Evolutionary conservation across 192 early-diverging fungal species (phyloP).

Genomic region (Coemansia sp.): DNA sequence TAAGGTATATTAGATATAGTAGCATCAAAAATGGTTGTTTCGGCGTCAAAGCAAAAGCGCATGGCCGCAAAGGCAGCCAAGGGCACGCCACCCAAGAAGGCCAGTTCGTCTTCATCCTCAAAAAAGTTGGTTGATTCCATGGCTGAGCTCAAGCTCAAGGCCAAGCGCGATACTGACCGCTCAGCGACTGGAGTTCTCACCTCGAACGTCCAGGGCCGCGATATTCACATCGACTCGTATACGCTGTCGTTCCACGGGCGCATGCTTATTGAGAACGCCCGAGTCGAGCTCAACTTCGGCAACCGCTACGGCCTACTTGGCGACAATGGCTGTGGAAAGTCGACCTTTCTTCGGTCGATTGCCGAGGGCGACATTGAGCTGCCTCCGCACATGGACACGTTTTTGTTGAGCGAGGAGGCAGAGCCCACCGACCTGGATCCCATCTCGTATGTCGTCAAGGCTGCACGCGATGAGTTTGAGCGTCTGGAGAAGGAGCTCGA

Average conservation of each 20-base stretch:
- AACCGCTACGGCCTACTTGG: slow-evolving; percentile 96
- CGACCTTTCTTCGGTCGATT: slow-evolving; percentile 91
- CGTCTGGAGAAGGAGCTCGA: slow-evolving; percentile 92
- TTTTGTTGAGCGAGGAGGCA: slow-evolving; percentile 94
- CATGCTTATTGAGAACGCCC: slow-evolving; percentile 89
- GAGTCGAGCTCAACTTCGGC: slow-evolving; percentile 97
- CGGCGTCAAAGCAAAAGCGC: slow-evolving; percentile 80
- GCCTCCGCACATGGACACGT: slow-evolving; percentile 96
- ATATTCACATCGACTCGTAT: slow-evolving; percentile 95
- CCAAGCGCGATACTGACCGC: slow-evolving; percentile 62
- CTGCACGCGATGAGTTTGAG: slow-evolving; percentile 85
- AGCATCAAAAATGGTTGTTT: slow-evolving; percentile 43
- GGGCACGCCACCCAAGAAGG: slow-evolving; percentile 37
- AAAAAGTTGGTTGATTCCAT: slow-evolving; percentile 52
- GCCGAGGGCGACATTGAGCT: slow-evolving; percentile 92
- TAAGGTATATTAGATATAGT: slow-evolving; percentile 1
- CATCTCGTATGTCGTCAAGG: slow-evolving; percentile 86
- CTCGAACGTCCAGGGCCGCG: slow-evolving; percentile 85
- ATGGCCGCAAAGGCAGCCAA: slow-evolving; percentile 72
- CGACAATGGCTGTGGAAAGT: slow-evolving; percentile 94
- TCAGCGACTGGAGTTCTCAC: slow-evolving; percentile 89
- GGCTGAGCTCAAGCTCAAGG: slow-evolving; percentile 64
- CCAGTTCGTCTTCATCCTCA: background rate
- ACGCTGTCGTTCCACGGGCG: slow-evolving; percentile 93
- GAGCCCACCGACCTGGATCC: slow-evolving; percentile 91